Base-by-base conservation (phyloP, 139 green algal species). In the Eudorina sp. region DNA sequence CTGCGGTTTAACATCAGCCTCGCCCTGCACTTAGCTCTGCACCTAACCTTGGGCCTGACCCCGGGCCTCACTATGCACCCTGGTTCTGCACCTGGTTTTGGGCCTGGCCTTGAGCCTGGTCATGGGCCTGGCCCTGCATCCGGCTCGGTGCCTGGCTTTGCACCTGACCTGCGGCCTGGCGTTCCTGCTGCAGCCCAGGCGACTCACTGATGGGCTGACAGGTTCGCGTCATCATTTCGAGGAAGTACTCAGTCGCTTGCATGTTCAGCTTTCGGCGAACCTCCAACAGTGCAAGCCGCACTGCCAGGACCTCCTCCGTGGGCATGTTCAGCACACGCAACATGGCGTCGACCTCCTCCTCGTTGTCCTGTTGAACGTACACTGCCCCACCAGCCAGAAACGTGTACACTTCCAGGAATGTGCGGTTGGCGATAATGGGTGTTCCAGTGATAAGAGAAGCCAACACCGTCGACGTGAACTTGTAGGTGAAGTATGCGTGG, bases 391-490 rank as follows among this genome's bases (percentile, higher is more conserved):
- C 40, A 40, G 45, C 62, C 11, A 93, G 82, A 45, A 90, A 88
- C 25, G 48, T 62, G 80, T 93, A 93, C 1, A 84, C 60, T 8
- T 25, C 40, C 46, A 93, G 88, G 48, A 92, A 76, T 21, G 46
- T 6, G 4, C 38, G 36, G 58, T 92, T 78, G 13, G 84, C 90
- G 0, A 94, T 70, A 40, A 94, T 58, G 40, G 92, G 92, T 38
- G 75, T 90, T 4, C 90, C 92, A 4, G 92, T 88, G 29, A 78
- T 92, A 0, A 94, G 83, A 25, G 69, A 89, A 4, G 90, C 79
- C 55, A 93, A 80, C 43, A 94, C 79, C 13, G 92, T 92, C 64
- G 85, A 92, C 21, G 81, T 87, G 40, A 93, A 92, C 85, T 92
- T 92, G 68, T 68, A 31, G 77, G 66, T 83, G 84, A 84, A 69